Base-by-base conservation (phyloP, 2,329 filamentous ascomycete genomes). In the Mycocentrospora acerina region DNA sequence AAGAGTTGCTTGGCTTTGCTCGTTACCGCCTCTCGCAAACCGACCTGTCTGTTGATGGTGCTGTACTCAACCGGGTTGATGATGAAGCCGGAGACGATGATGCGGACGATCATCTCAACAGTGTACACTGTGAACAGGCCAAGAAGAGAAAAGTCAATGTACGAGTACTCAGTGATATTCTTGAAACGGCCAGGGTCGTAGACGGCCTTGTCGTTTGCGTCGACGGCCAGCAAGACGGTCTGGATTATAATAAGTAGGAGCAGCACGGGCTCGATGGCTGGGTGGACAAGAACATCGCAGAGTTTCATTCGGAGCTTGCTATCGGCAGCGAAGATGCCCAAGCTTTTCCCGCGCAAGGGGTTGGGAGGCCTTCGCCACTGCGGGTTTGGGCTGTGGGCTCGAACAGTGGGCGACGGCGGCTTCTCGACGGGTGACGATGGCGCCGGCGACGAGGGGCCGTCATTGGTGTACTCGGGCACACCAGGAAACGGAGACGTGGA, bases 21-120 rank as follows among this genome's bases (percentile, higher is more conserved):
- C 28, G 81, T 72, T 14, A 96, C 73, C 9, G 85, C 87, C 48
- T 84, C 82, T 35, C 81, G 82, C 7, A 95, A 69, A 9, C 90
- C 88, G 22, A 84, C 76, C 49, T 85, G 80, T 36, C 88, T 81
- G 65, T 94, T 87, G 46, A 94, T 86, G 4, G 90, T 94, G 67
- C 88, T 95, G 67, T 96, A 96, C 62, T 96, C 90, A 7, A 82
- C 74, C 2, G 93, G 87, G 61, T 98, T 98, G 51, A 95, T 74
- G 22, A 98, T 76, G 55, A 98, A 86, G 0, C 93, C 94, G 1
- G 93, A 98, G 1, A 98, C 94, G 44, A 98, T 85, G 28, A 90
- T 84, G 38, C 90, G 86, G 44, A 88, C 82, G 38, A 85, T 72
- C 24, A 94, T 78, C 67, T 98, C 94, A 15, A 94, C 59, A 0